Evolutionary conservation across 2,329 filamentous ascomycete species (phyloP), one percentile per base, ranked within the genome.

Genomic region (Aphanoascus verrucosus): DNA sequence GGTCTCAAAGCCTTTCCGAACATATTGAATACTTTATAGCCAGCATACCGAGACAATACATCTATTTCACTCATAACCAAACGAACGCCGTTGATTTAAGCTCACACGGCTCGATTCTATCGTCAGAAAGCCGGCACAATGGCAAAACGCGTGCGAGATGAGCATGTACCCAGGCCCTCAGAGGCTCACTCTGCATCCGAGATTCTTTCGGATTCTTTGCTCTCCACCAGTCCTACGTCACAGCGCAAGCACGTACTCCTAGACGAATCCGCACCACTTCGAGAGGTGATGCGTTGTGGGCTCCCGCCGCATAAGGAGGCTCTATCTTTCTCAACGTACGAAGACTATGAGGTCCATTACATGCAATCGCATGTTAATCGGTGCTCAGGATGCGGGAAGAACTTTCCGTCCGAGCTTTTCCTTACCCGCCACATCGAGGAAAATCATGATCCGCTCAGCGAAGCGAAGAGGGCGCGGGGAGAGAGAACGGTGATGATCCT

Each of bases 271-370:
- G 11, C 35, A 46, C 40, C 50, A 60, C 63, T 20, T 55, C 61
- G 15, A 20, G 58, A 59, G 17, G 71, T 78, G 55, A 94, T 96
- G 80, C 81, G 76, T 69, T 97, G 91, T 72, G 81, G 80, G 17
- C 75, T 97, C 19, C 88, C 90, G 51, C 87, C 88, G 45, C 90
- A 96, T 69, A 77, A 74, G 59, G 79, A 84, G 56, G 75, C 81
- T 1, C 64, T 93, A 52, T 74, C 76, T 3, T 97, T 98, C 68
- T 65, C 73, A 20, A 82, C 83, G 0, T 89, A 88, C 64, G 78
- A 82, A 55, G 86, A 89, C 14, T 96, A 94, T 69, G 89, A 96
- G 66, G 72, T 84, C 7, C 93, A 98, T 67, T 96, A 96, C 71
- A 77, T 75, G 59, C 83, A 87, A 64, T 75, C 78, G 19, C 93